A percentile compares a stretch with the other conserved stretches of the same genome.
Conservation (phyloP, 352 stramenopile genomes). For the Blastocystis sp. region DNA sequence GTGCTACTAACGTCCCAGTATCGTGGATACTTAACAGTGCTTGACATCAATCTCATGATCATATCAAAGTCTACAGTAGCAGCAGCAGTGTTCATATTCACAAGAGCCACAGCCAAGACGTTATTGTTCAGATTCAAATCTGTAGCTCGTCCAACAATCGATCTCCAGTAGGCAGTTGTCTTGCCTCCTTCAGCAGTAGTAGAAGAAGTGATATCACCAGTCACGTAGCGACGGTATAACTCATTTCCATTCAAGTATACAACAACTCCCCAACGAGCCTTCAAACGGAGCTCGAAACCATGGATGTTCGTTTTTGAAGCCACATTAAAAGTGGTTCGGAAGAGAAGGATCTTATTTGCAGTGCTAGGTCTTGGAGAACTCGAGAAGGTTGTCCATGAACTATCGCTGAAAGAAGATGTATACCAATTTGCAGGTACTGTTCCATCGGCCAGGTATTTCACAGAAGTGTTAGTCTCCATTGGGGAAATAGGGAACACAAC, state of each 20-base stretch:
- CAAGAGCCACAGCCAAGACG: too few relatives aligned
- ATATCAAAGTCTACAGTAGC: not conserved
- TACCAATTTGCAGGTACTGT: constrained; percentile 17
- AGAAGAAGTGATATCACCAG: not conserved
- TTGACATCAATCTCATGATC: not conserved
- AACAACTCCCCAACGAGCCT: not conserved
- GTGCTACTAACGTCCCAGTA: constrained; percentile 12
- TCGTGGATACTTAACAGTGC: not conserved
- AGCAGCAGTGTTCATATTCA: not conserved
- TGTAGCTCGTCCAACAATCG: not conserved
- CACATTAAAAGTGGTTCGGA: not conserved
- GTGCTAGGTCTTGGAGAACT: not conserved
- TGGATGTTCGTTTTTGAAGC: not conserved
- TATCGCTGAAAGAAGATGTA: not conserved
- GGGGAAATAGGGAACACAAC: not conserved
- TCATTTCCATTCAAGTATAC: constrained; percentile 33
- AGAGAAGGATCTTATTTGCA: not conserved
- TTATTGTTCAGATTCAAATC: too few relatives aligned
- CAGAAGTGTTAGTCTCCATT: not conserved
- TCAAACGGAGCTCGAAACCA: constrained; percentile 15
- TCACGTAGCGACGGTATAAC: not conserved
- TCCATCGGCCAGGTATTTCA: constrained; percentile 3
- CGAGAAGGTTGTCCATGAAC: not conserved
- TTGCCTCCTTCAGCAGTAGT: not conserved
- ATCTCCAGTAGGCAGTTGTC: not conserved